Evolutionary conservation across 2,329 filamentous ascomycete species (phyloP).

Genomic region (Ophiocordyceps australis): DNA sequence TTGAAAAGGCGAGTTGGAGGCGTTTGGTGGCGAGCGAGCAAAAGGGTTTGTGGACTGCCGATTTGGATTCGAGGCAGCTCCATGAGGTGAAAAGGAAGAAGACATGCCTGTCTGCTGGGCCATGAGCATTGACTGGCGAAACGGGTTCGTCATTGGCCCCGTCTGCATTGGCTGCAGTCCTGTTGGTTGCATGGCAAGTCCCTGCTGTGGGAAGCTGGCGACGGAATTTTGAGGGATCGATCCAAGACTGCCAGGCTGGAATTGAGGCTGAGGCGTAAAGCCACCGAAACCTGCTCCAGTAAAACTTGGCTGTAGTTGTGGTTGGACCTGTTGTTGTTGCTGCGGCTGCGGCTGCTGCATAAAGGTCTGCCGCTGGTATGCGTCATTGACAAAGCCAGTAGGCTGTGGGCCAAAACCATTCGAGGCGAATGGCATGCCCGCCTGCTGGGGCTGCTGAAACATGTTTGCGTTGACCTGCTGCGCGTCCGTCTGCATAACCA

Average conservation of each 20-base stretch:
- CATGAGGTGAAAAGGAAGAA: constrained; percentile 18
- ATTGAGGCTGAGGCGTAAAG: constrained; percentile 50
- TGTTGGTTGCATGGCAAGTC: constrained; percentile 17
- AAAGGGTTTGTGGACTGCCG: constrained; percentile 77
- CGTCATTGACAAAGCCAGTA: constrained; percentile 10
- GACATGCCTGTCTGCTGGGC: constrained; percentile 31
- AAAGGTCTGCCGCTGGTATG: constrained; percentile 13
- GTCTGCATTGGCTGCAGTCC: constrained; percentile 22
- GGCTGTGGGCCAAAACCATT: constrained; percentile 8
- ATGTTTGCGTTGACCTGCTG: constrained; percentile 15
- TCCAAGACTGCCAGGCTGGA: constrained; percentile 32
- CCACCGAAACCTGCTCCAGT: constrained; percentile 71
- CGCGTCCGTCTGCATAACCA: constrained; percentile 36
- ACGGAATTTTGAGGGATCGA: constrained; percentile 40
- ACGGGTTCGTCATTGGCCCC: constrained; percentile 61
- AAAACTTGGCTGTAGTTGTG: constrained; percentile 27
- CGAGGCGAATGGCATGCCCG: constrained; percentile 12
- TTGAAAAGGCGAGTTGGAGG: constrained; percentile 10
- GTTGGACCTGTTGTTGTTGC: too few relatives aligned
- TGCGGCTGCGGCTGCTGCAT: constrained; percentile 11
- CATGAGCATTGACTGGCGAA: constrained; percentile 77
- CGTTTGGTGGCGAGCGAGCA: constrained; percentile 43
- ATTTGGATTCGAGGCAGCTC: constrained; percentile 20
- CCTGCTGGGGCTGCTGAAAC: constrained; percentile 21
- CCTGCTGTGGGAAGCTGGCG: constrained; percentile 25